Evolutionary conservation across 1,284 basidiomycete genomes (phyloP).

Genomic region (Serendipita sp.): DNA sequence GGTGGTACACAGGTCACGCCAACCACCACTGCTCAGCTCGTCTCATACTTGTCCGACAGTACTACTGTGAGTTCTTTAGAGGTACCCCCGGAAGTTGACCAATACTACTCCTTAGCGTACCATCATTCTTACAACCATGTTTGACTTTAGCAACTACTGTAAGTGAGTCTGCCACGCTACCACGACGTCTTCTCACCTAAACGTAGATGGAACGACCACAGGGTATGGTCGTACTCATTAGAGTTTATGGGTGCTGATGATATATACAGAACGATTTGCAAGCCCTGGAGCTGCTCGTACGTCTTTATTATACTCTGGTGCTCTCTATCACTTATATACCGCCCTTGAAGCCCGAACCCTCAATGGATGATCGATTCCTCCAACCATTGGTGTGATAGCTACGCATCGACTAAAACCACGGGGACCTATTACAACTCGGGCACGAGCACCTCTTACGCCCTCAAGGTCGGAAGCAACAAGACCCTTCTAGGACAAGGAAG

Average conservation of each 20-base stretch:
- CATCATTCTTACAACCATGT: not conserved
- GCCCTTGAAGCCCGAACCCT: not conserved
- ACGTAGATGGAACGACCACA: not conserved
- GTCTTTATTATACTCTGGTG: not conserved
- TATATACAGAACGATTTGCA: not conserved
- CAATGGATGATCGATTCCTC: not conserved
- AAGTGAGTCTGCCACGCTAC: not conserved
- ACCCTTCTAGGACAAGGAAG: slow-evolving; percentile 20
- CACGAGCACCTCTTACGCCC: slow-evolving; percentile 9
- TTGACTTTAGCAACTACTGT: slow-evolving; percentile 4
- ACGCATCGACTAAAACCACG: not conserved
- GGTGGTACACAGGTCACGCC: not conserved
- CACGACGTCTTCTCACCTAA: not conserved
- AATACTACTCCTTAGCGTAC: not conserved
- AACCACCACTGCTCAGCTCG: not conserved
- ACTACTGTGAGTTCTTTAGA: not conserved
- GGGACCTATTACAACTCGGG: not conserved
- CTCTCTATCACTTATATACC: not conserved
- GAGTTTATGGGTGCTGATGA: not conserved
- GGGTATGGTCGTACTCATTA: not conserved
- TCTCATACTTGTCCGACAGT: not conserved
- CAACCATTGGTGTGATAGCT: slow-evolving; percentile 4
- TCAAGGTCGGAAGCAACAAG: slow-evolving; percentile 21
- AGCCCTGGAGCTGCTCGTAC: not conserved
- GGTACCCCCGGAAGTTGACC: not conserved